Percentiles rank a stretch among this genome's conserved stretches.
phyloP scores from a whole-genome alignment of 768 basidiomycete species.

The Hemileccinum impolitum region DNA sequence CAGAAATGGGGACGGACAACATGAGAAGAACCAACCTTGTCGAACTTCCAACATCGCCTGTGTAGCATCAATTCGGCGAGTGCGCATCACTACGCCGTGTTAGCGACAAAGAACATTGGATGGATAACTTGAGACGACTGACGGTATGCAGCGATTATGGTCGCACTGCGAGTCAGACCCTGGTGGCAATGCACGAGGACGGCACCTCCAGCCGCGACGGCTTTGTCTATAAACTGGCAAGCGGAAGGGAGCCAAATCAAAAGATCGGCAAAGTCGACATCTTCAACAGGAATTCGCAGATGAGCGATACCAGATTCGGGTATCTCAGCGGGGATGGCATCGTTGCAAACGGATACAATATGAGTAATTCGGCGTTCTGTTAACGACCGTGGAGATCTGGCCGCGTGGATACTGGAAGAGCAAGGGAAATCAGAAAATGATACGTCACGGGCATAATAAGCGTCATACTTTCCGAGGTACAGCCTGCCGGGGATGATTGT shows the following conservation, averaged over 20 bases:
- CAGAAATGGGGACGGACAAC: constrained; percentile 4
- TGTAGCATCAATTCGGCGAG: constrained; percentile 51
- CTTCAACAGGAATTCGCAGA: constrained; percentile 66
- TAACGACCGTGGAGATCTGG: constrained; percentile 66
- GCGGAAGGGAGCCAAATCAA: constrained; percentile 63
- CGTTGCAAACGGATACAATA: constrained; percentile 73
- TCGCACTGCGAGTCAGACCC: constrained; percentile 62
- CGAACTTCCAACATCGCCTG: constrained; percentile 61
- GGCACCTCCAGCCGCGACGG: constrained; percentile 53
- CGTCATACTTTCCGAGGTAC: constrained; percentile 72
- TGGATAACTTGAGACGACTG: constrained; percentile 24
- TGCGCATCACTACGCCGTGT: constrained; percentile 57
- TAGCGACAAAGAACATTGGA: constrained; percentile 7
- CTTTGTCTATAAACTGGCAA: constrained; percentile 64
- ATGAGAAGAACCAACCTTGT: constrained; percentile 40
- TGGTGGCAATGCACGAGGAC: constrained; percentile 68
- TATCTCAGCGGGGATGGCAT: constrained; percentile 66
- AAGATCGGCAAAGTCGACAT: constrained; percentile 67
- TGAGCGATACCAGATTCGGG: constrained; percentile 69
- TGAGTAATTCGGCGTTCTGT: constrained; percentile 76
- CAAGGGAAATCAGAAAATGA: constrained; percentile 44
- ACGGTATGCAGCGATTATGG: constrained; percentile 78
- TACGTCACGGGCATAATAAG: constrained; percentile 18
- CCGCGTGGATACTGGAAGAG: constrained; percentile 57
- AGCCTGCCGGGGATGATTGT: constrained; percentile 61